Percentiles rank a stretch among this genome's conserved stretches.
Evolutionary conservation across 225 moss, liverwort and hornwort species (phyloP).

Genomic region (Marchantia polymorpha): DNA sequence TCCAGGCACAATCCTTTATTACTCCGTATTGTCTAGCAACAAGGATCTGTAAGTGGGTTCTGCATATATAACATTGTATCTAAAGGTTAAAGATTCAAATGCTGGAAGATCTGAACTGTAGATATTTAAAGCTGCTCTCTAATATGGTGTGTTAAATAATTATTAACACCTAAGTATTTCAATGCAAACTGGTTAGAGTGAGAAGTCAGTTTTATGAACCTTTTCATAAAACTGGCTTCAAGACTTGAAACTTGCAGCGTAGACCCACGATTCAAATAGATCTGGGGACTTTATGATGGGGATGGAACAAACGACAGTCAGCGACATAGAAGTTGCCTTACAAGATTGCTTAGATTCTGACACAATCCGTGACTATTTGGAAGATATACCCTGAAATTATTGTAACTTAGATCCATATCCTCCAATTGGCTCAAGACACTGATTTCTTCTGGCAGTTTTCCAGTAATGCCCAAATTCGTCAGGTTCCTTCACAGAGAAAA

Average conservation of each 20-base stretch:
- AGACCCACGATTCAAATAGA: neutral
- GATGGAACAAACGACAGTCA: neutral
- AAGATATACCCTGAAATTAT: neutral
- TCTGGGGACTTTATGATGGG: neutral
- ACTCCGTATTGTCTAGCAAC: slow-evolving; percentile 16
- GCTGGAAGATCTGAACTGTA: no score
- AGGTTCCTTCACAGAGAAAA: neutral
- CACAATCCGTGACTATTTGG: slow-evolving; percentile 1
- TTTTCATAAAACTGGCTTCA: no score
- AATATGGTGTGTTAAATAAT: neutral
- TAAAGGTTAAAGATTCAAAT: no score
- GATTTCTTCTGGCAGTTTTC: neutral
- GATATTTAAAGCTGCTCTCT: neutral
- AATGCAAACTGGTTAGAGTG: no score
- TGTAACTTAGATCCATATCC: neutral
- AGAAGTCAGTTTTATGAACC: no score
- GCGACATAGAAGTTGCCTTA: neutral
- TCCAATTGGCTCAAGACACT: slow-evolving; percentile 7
- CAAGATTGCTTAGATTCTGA: slow-evolving; percentile 7
- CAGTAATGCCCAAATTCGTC: neutral
- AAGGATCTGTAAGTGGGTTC: neutral
- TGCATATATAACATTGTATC: no score
- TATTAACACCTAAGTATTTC: no score
- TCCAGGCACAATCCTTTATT: slow-evolving; percentile 7
- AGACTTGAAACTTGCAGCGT: no score